phyloP scores from a whole-genome alignment of 1,284 basidiomycete species.

The Ganoderma sp. region DNA sequence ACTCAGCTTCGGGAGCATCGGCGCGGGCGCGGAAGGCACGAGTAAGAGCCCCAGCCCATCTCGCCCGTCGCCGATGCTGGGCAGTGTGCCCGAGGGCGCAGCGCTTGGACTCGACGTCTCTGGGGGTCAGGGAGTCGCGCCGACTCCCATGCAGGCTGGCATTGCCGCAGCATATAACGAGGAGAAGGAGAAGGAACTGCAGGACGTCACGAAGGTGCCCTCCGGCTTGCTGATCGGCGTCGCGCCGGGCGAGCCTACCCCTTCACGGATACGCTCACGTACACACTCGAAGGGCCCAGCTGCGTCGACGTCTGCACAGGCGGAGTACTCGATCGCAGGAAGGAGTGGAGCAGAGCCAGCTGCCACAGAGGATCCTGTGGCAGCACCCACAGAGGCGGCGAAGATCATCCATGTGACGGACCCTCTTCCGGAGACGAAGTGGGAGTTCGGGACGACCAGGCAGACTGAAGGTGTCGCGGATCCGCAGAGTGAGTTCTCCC shows the following conservation, averaged over 20 bases:
- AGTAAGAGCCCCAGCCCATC: constrained; percentile 42
- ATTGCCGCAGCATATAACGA: constrained; percentile 2
- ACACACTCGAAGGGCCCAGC: constrained; percentile 41
- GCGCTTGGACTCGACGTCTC: constrained; percentile 25
- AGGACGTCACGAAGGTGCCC: constrained; percentile 41
- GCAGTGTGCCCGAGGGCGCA: constrained; percentile 21
- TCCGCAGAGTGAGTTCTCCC: constrained; percentile 5
- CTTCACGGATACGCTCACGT: constrained; percentile 44
- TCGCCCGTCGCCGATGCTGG: constrained; percentile 20
- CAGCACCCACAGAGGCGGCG: constrained; percentile 26
- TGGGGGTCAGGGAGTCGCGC: neutral
- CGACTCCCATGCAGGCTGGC: neutral
- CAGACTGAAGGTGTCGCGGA: constrained; percentile 31
- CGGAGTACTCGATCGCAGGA: constrained; percentile 8
- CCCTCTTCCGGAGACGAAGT: constrained; percentile 46
- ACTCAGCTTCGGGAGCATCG: constrained; percentile 61
- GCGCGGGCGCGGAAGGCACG: constrained; percentile 33
- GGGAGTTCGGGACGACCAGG: constrained; percentile 62
- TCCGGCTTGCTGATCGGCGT: constrained; percentile 54
- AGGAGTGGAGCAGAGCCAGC: constrained; percentile 16
- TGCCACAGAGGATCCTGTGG: constrained; percentile 14
- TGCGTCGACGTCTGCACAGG: constrained; percentile 9
- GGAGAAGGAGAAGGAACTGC: constrained; percentile 22
- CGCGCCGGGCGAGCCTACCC: constrained; percentile 47
- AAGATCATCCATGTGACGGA: constrained; percentile 46